phyloP scores from a whole-genome alignment of 352 stramenopile genomes.

The Pseudoperonospora humuli region DNA sequence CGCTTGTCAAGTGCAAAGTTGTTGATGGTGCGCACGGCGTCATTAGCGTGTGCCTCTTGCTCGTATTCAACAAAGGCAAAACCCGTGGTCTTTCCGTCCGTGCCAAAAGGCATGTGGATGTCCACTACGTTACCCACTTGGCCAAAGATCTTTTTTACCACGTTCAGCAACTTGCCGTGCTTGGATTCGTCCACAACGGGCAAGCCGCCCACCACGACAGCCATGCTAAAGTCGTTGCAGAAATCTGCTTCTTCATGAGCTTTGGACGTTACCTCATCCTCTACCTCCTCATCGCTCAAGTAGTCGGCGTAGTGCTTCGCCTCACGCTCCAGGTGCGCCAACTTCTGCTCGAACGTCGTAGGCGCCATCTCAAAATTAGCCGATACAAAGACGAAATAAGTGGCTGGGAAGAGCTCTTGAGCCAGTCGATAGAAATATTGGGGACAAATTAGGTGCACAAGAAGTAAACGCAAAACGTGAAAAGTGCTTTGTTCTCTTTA shows the following conservation, averaged over 20 bases:
- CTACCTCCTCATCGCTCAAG: conserved; percentile 69
- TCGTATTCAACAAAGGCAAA: conserved; percentile 84
- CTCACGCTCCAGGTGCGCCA: conserved; percentile 61
- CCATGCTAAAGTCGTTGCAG: conserved; percentile 72
- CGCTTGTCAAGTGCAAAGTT: conserved; percentile 95
- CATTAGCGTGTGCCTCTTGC: conserved; percentile 56
- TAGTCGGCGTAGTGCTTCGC: conserved; percentile 74
- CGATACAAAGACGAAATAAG: conserved; percentile 10
- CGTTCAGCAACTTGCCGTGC: conserved; percentile 75
- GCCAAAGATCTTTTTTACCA: conserved; percentile 84
- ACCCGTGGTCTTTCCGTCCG: conserved; percentile 49
- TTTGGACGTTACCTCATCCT: conserved; percentile 52
- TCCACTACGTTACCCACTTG: conserved; percentile 71
- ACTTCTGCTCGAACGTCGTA: conserved; percentile 70
- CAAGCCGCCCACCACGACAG: conserved; percentile 72
- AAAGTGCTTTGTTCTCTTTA: too few species aligned
- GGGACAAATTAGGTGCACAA: background rate
- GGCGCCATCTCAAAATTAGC: conserved; percentile 33
- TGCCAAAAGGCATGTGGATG: conserved; percentile 71
- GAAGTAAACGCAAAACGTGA: too few species aligned
- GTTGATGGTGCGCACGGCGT: conserved; percentile 79
- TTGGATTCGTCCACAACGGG: conserved; percentile 68
- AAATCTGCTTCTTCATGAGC: conserved; percentile 74
- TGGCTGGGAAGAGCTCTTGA: background rate
- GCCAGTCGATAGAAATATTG: conserved; percentile 5